Conservation (phyloP, 2,329 filamentous ascomycete species). For the Laburnicola sp. region DNA sequence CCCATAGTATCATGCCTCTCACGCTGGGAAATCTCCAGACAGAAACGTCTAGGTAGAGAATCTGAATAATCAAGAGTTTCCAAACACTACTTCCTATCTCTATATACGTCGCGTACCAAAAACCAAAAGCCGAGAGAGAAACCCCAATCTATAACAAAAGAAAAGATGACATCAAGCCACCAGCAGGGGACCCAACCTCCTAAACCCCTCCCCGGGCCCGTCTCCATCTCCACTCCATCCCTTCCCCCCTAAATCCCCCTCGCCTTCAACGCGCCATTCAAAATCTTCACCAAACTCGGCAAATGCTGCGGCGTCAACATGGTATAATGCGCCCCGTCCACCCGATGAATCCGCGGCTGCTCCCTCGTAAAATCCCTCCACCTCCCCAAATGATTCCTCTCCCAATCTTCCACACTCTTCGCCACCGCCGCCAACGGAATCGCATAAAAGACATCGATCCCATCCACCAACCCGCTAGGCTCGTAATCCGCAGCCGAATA, state of each 20-base stretch:
- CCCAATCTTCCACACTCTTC: constrained; percentile 36
- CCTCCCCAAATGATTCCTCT: constrained; percentile 21
- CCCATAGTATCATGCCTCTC: too few species aligned
- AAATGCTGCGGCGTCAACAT: constrained; percentile 25
- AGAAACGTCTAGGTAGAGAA: too few species aligned
- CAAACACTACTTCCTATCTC: too few species aligned
- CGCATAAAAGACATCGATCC: constrained; percentile 51
- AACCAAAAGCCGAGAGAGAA: too few species aligned
- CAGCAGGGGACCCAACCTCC: too few species aligned
- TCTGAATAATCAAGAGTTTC: too few species aligned
- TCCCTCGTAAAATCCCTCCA: constrained; percentile 23
- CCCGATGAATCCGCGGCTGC: constrained; percentile 16
- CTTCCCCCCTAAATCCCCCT: constrained; percentile 14
- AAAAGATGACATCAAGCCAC: too few species aligned
- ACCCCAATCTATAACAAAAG: too few species aligned
- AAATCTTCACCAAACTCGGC: constrained; percentile 12
- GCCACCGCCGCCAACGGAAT: constrained; percentile 39
- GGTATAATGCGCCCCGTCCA: constrained; percentile 25
- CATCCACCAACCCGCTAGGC: constrained; percentile 42
- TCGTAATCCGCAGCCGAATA: constrained; percentile 50
- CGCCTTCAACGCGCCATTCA: constrained; percentile 15
- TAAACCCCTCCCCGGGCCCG: too few species aligned
- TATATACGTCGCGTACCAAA: too few species aligned
- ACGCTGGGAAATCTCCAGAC: too few species aligned
- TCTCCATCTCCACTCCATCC: too few species aligned